These are phyloP conservation scores for Mycena filopes DNA, from an alignment of 768 basidiomycete genomes.

Conservation along the genomic window DNA sequence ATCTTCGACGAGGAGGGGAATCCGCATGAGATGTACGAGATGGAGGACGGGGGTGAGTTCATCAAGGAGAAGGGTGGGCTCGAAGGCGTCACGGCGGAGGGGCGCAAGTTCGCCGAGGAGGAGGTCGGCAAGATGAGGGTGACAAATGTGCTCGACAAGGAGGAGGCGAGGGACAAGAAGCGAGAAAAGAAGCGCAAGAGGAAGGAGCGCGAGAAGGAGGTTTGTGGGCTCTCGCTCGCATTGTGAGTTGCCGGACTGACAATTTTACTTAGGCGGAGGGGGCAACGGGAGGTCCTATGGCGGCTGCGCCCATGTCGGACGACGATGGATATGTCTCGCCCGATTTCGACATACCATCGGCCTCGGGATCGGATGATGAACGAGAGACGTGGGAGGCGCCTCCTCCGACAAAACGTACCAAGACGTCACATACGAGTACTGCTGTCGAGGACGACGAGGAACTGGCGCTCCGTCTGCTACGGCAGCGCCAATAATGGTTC, in stretches of 20 bases:
- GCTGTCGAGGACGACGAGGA: conserved; percentile 56
- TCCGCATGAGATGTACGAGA: conserved; percentile 84
- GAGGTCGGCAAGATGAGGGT: conserved; percentile 79
- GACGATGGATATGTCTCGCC: conserved; percentile 75
- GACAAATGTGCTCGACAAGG: conserved; percentile 81
- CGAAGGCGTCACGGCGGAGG: conserved; percentile 72
- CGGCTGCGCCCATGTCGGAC: conserved; percentile 32
- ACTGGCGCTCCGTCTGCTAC: conserved; percentile 70
- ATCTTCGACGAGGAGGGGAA: conserved; percentile 92
- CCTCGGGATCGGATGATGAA: conserved; percentile 46
- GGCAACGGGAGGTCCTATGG: conserved; percentile 50
- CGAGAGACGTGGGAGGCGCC: conserved; percentile 41
- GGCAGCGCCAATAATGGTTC: conserved; percentile 34
- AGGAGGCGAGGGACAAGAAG: conserved; percentile 88
- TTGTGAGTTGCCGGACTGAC: conserved; percentile 25
- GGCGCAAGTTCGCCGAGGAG: conserved; percentile 74
- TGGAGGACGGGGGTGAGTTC: conserved; percentile 79
- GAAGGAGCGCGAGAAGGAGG: conserved; percentile 77
- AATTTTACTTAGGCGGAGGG: conserved; percentile 39
- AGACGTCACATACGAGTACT: conserved; percentile 28
- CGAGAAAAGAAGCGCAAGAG: conserved; percentile 92
- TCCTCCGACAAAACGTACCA: conserved; percentile 45
- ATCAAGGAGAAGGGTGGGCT: conserved; percentile 71
- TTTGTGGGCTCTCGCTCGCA: conserved; percentile 36
- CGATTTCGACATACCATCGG: conserved; percentile 64